Conservation (phyloP, 2,329 filamentous ascomycete species). For the Keithomyces neogunnii region DNA sequence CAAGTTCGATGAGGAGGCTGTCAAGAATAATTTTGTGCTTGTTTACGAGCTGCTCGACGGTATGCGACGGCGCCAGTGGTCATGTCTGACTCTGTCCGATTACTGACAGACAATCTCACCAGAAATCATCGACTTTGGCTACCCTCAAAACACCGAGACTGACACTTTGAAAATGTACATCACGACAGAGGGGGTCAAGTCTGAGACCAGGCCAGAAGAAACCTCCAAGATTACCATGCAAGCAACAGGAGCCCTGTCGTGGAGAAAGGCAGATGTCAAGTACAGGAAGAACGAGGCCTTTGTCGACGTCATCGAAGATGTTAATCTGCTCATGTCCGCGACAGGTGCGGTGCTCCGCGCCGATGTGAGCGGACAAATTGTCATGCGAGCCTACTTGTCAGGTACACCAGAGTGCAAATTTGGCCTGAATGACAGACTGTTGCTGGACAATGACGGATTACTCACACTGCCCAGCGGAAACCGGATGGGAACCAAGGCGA, state of each 20-base stretch:
- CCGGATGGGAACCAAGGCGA: slow-evolving; percentile 74
- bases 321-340: slow-evolving; percentile 98
- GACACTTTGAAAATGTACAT: slow-evolving; percentile 99
- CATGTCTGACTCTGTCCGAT: not conserved
- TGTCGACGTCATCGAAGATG: slow-evolving; percentile 97
- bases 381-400: slow-evolving; percentile 96
- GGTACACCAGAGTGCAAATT: slow-evolving; percentile 99
- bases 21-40: slow-evolving; percentile 99
- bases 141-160: slow-evolving; percentile 97
- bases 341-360: slow-evolving; percentile 90
- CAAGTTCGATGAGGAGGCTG: slow-evolving; percentile 98
- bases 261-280: slow-evolving; percentile 95
- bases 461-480: slow-evolving; percentile 65
- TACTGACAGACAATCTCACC: slow-evolving; percentile 2
- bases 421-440: slow-evolving; percentile 86
- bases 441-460: slow-evolving; percentile 72
- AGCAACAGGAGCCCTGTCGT: slow-evolving; percentile 91
- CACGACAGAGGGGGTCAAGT: slow-evolving; percentile 97
- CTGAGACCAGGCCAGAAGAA: slow-evolving; percentile 76
- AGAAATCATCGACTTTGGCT: slow-evolving; percentile 99
- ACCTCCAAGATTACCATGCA: slow-evolving; percentile 99
- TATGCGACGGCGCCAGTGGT: slow-evolving; percentile 27
- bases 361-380: slow-evolving; percentile 93
- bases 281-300: slow-evolving; percentile 99
- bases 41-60: slow-evolving; percentile 96